Conservation (phyloP, 352 stramenopile species). For the Thalassiosira livingstoniorum region DNA sequence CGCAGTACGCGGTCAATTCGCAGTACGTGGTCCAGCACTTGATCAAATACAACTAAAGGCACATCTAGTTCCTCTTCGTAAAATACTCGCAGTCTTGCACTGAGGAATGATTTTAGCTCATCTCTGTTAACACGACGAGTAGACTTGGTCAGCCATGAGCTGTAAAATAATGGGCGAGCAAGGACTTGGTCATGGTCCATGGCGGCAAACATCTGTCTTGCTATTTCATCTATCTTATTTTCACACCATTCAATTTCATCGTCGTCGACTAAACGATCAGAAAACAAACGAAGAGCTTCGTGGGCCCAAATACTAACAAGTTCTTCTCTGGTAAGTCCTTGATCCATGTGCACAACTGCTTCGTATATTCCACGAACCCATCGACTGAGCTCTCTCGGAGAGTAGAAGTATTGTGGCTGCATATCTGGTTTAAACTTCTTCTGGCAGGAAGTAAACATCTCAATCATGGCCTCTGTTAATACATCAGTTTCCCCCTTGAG, state of each 20-base stretch:
- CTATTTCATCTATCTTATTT: constrained; percentile 89
- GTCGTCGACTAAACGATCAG: constrained; percentile 96
- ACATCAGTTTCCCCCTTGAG: constrained; percentile 95
- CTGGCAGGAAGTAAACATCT: constrained; percentile 98
- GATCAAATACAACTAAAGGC: constrained; percentile 99
- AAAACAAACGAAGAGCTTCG: constrained; percentile 98
- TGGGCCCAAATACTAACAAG: constrained; percentile 98
- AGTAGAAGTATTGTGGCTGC: constrained; percentile 99
- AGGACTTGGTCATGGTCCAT: constrained; percentile 88
- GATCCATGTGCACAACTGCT: constrained; percentile 94
- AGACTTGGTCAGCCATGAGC: constrained; percentile 97
- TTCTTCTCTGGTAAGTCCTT: constrained; percentile 94
- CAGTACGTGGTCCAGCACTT: constrained; percentile 98
- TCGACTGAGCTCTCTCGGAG: constrained; percentile 97
- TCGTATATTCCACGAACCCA: constrained; percentile 99
- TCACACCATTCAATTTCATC: constrained; percentile 98
- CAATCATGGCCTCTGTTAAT: constrained; percentile 99
- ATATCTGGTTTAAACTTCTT: constrained; percentile 89
- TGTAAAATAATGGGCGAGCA: constrained; percentile 94
- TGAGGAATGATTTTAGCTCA: constrained; percentile 96
- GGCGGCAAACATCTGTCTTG: constrained; percentile 80
- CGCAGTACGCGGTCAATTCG: constrained; percentile 96
- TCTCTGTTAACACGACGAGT: constrained; percentile 93
- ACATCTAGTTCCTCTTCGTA: constrained; percentile 99
- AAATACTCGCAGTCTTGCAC: constrained; percentile 96